Base-by-base conservation (phyloP, 108 stramenopile species). In the Skeletonema grethae region DNA sequence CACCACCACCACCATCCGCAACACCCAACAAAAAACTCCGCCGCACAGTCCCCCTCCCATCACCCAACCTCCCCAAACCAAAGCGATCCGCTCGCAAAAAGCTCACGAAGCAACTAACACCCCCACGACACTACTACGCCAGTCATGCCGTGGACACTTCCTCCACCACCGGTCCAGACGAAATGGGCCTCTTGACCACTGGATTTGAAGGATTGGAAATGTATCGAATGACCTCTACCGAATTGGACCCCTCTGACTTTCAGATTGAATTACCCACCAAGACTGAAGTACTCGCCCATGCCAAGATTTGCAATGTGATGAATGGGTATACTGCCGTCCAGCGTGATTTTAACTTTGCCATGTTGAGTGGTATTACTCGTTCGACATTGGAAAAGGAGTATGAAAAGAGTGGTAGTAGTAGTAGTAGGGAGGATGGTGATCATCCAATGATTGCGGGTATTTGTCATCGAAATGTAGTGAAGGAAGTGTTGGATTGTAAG, bases 201-300 rank as follows among this genome's bases (percentile, higher is more conserved):
- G 13, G 38, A 0, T 60, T 66, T 16, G 69, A 64, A 3, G 77
- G 77, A 9, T 61, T 65, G 16, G 66, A 79, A 1, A 39, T 72
- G 12, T 79, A 64, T 36, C 65, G 58, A 65, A 65, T 78, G 53
- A 82, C 56, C 39, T 65, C 85, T 16, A 76, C 81, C 11, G 87
- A 92, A 69, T 57, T 41, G 10, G 81, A 90, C 32, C 86, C 92
- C 10, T 73, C 85, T 11, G 79, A 80, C 12, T 86, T 81, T 69
- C 92, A 94, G 57, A 61, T 90, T 31, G 86, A 88, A 65, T 80
- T 94, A 35, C 92, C 92, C 2, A 45, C 76, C 18, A 64, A 82
- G 41, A 36, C 36, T n/a, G 90, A 93, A 56, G 22, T 87, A 9
- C 18, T 76, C 3, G 67, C 72, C 2, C 63, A 79, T 65, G 84